Percentiles rank a stretch among this genome's conserved stretches.
Conservation (phyloP, 2,329 filamentous ascomycete genomes). For the Monosporascus sp. region DNA sequence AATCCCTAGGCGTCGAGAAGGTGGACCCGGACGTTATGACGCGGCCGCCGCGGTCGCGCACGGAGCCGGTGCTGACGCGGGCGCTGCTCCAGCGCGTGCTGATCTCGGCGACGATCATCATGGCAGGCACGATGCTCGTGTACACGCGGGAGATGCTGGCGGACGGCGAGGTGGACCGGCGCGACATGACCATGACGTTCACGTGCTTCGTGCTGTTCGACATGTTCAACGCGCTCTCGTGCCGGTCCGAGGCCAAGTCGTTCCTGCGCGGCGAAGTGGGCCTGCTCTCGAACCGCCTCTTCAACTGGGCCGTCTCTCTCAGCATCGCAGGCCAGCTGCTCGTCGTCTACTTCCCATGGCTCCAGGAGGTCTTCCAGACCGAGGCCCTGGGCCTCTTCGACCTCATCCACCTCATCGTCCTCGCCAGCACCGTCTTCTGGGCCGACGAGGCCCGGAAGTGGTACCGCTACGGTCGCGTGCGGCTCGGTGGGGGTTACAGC, state of each 20-base stretch:
- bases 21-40: slow-evolving; percentile 94
- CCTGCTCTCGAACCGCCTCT: slow-evolving; percentile 81
- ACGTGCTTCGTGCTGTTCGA: slow-evolving; percentile 98
- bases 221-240: slow-evolving; percentile 97
- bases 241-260: slow-evolving; percentile 86
- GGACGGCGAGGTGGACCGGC: slow-evolving; percentile 77
- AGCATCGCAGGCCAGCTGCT: slow-evolving; percentile 80
- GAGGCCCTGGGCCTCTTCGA: slow-evolving; percentile 75
- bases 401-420: slow-evolving; percentile 62
- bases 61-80: slow-evolving; percentile 85
- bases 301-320: slow-evolving; percentile 90
- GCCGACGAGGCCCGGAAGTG: slow-evolving; percentile 88
- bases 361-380: slow-evolving; percentile 94
- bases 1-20: slow-evolving; percentile 91
- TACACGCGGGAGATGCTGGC: slow-evolving; percentile 88
- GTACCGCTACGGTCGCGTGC: slow-evolving; percentile 54
- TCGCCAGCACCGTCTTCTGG: slow-evolving; percentile 93
- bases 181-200: slow-evolving; percentile 98
- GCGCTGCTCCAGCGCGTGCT: slow-evolving; percentile 79
- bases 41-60: slow-evolving; percentile 75
- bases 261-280: slow-evolving; percentile 81
- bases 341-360: slow-evolving; percentile 90
- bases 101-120: slow-evolving; percentile 83
- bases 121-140: slow-evolving; percentile 83
- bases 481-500: slow-evolving; percentile 58